These are phyloP conservation scores for Aspergillus sp. DNA, from an alignment of 2,329 filamentous ascomycete genomes.

Conservation along the genomic window DNA sequence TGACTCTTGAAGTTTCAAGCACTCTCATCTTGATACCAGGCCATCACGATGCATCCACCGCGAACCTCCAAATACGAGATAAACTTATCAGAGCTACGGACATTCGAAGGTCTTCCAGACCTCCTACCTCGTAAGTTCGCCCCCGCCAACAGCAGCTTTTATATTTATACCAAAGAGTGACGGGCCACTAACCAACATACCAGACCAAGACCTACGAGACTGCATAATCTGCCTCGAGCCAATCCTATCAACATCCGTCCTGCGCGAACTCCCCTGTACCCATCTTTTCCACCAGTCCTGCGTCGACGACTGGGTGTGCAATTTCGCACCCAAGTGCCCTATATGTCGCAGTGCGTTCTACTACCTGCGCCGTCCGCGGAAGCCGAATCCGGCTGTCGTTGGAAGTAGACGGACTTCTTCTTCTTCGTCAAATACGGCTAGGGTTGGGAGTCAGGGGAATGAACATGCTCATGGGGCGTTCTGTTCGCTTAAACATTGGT, in stretches of 20 bases:
- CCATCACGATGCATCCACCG: neutral
- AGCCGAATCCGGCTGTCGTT: neutral
- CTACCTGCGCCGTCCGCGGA: neutral
- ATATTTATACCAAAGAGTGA: neutral
- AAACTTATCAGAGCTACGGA: neutral
- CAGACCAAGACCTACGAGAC: neutral
- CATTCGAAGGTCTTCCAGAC: neutral
- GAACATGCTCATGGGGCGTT: neutral
- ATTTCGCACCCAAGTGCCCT: neutral
- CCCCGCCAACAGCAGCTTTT: too few species aligned
- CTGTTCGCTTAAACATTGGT: neutral
- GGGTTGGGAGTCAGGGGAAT: neutral
- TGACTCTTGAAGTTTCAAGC: neutral
- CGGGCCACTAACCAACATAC: neutral
- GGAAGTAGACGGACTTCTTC: neutral
- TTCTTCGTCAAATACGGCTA: neutral
- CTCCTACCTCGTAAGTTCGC: neutral
- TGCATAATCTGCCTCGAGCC: neutral
- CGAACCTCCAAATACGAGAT: neutral
- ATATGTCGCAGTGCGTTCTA: neutral
- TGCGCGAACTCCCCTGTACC: neutral
- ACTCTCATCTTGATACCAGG: too few species aligned
- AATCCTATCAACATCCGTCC: neutral
- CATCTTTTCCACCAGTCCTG: slow-evolving; percentile 1
- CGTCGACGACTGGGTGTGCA: neutral